A percentile compares a stretch with the other conserved stretches of the same genome.
These are phyloP conservation scores for Didymella segeticola DNA, from an alignment of 2,329 filamentous ascomycete species.

Conservation along the genomic window DNA sequence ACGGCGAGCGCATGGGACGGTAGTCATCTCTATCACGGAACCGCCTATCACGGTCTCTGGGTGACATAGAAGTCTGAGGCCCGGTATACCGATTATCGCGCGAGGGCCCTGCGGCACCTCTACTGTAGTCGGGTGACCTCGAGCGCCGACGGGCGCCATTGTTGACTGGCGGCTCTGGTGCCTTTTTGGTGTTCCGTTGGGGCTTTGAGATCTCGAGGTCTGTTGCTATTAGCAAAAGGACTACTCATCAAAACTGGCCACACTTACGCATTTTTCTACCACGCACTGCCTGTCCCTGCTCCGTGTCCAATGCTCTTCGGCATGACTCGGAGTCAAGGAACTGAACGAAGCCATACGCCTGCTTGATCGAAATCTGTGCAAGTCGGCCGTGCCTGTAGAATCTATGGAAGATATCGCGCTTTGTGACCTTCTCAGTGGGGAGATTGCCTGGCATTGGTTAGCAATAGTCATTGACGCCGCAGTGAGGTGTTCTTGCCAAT, in stretches of 20 bases:
- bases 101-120: constrained; percentile 46
- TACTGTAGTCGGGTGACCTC: constrained; percentile 67
- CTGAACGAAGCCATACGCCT: constrained; percentile 96
- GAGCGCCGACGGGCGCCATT: constrained; percentile 60
- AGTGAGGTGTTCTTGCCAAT: constrained; percentile 66
- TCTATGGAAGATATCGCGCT: constrained; percentile 89
- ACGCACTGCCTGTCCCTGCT: constrained; percentile 82
- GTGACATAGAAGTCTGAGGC: constrained; percentile 44
- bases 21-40: constrained; percentile 66
- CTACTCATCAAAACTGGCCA: no score
- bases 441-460: constrained; percentile 72
- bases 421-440: constrained; percentile 90
- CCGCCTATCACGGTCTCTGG: constrained; percentile 61
- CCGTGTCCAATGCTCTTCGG: constrained; percentile 72
- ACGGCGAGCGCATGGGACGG: constrained; percentile 54
- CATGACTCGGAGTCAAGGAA: constrained; percentile 82
- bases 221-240: constrained; percentile 52
- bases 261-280: constrained; percentile 92
- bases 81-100: constrained; percentile 53
- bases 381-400: constrained; percentile 86
- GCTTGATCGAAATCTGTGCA: constrained; percentile 95
- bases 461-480: background rate
- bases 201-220: constrained; percentile 90
- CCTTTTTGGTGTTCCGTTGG: constrained; percentile 77
- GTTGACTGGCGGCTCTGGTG: constrained; percentile 37